Evolutionary conservation across 139 green algal genomes (phyloP).

Genomic region (Volvox reticuliferus): DNA sequence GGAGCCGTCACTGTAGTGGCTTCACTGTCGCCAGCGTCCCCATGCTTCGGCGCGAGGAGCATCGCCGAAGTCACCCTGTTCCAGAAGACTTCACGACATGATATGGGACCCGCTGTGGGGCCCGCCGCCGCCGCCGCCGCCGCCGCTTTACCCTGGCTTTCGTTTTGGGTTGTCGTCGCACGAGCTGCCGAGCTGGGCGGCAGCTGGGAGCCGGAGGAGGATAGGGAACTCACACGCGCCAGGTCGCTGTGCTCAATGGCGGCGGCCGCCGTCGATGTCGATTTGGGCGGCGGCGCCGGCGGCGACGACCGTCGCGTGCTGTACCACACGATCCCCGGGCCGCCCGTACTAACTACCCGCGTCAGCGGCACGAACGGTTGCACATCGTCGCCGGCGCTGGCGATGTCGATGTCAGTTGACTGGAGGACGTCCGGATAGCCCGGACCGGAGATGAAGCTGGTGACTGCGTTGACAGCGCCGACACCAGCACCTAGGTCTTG

Average conservation of each 20-base stretch:
- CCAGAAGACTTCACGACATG: neutral
- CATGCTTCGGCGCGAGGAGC: neutral
- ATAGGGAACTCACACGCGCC: neutral
- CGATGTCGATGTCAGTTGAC: neutral
- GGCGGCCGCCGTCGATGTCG: neutral
- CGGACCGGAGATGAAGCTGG: neutral
- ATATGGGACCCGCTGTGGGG: neutral
- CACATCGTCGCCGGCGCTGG: neutral
- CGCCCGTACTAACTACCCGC: constrained; percentile 13
- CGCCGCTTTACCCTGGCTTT: too few species aligned
- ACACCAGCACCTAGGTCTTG: neutral
- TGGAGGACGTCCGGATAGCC: neutral
- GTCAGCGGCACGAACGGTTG: neutral
- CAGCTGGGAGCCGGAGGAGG: neutral
- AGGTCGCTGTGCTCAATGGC: neutral
- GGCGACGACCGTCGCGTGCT: constrained; percentile 21
- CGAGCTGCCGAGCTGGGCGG: neutral
- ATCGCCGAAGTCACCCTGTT: constrained; percentile 16
- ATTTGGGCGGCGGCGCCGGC: neutral
- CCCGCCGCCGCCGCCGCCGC: neutral
- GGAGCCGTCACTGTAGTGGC: neutral
- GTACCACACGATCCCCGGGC: constrained; percentile 30
- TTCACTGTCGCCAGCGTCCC: neutral
- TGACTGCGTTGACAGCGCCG: neutral
- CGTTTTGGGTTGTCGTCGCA: too few species aligned